These are phyloP conservation scores for Trichosporon ovoides DNA, from an alignment of 1,284 basidiomycete genomes.

Conservation along the genomic window DNA sequence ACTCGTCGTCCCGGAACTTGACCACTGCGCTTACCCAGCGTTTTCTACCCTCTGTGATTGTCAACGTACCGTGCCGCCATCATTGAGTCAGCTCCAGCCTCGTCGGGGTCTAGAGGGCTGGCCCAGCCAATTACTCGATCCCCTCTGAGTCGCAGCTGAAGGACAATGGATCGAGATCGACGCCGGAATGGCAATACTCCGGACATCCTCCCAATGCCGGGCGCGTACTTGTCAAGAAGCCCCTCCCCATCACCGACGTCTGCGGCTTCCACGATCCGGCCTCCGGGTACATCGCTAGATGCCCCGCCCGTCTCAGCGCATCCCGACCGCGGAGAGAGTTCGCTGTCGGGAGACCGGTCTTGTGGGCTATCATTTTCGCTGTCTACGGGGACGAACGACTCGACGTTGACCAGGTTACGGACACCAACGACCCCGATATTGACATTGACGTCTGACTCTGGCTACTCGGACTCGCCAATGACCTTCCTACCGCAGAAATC, in stretches of 20 bases:
- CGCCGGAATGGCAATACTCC: slow-evolving; percentile 1
- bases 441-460: not conserved
- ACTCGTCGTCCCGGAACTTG: not conserved
- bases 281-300: not conserved
- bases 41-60: not conserved
- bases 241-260: not conserved
- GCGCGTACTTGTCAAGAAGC: not conserved
- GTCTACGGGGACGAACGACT: not conserved
- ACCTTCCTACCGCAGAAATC: not conserved
- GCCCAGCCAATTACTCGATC: not conserved
- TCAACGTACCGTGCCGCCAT: not conserved
- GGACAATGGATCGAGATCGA: not conserved
- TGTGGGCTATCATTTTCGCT: not conserved
- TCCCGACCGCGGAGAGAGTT: not conserved
- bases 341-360: not conserved
- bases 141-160: not conserved
- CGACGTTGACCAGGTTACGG: not conserved
- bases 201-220: not conserved
- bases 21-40: not conserved
- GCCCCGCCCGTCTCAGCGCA: not conserved
- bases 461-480: not conserved
- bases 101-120: not conserved
- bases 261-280: not conserved
- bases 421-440: not conserved
- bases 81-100: not conserved